Evolutionary conservation across 257 asterid genomes (phyloP), one percentile per base, ranked within the genome.

Genomic region (Solanum okadae): DNA sequence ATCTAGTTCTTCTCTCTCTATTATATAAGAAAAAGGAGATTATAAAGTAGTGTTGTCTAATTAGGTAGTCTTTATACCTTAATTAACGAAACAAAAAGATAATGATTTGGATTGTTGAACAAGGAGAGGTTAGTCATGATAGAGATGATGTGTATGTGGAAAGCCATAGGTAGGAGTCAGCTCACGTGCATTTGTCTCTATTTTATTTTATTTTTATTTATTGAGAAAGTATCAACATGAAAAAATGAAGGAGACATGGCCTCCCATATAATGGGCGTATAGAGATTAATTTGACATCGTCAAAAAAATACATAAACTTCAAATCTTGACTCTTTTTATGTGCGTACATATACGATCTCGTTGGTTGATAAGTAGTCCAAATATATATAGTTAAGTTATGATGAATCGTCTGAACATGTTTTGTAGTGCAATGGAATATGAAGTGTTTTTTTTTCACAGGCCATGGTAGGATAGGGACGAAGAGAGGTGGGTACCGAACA

Each of bases 111-210:
- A 42, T 27, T 37, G 37, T 42, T 35, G 82, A 75, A 63, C 25
- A 63, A 75, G 49, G 8, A 35, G 13, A 25, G 37, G 85, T 78
- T 78, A 78, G 37, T 78, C 85, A 25, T 25, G 84, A 77, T 77
- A 40, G 84, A 40, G 84, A 38, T n/a, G 63, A 40, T 77, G 85
- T 78, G 65, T 42, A 78, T 78, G 85, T 78, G 85, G 85, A 78
- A 78, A 78, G 65, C 16, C 5, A 15, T 16, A 5, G 85, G 38
- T 44, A 27, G 85, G 85, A 79, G 85, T 42, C 85, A 79, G 85
- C 65, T 79, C 85, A 42, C 85, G 85, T 42, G 85, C 29, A 79
- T 79, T 79, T 78, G 85, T 78, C 38, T 77, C n/a, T 78, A 42
- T n/a, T 14, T 25, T 78, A 9, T 0, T 10, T 11, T 10, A 0